These are phyloP conservation scores for Fomitopsis pulvina DNA, from an alignment of 768 basidiomycete genomes.

Conservation along the genomic window DNA sequence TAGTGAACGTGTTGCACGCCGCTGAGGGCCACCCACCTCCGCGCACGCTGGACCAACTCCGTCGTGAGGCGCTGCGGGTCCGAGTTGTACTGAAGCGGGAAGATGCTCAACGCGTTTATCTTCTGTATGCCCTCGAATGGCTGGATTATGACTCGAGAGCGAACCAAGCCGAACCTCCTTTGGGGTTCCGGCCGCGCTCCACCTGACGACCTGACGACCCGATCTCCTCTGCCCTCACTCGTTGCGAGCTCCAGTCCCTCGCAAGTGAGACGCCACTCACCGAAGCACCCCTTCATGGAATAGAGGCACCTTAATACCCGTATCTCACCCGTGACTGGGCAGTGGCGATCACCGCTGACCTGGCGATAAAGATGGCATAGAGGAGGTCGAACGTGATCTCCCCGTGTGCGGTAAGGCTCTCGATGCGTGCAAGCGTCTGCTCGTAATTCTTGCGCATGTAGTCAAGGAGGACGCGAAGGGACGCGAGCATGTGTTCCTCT, in stretches of 20 bases:
- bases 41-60: conserved; percentile 37
- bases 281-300: conserved; percentile 14
- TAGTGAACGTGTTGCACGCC: conserved; percentile 53
- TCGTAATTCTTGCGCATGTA: too few species aligned
- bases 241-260: too few species aligned
- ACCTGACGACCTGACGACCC: too few species aligned
- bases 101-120: conserved; percentile 43
- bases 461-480: too few species aligned
- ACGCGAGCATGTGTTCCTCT: too few species aligned
- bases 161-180: too few species aligned
- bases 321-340: conserved; percentile 48
- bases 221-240: too few species aligned
- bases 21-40: conserved; percentile 45
- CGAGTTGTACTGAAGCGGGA: conserved; percentile 44
- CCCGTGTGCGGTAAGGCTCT: conserved; percentile 26
- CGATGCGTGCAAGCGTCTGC: too few species aligned
- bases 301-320: conserved; percentile 43
- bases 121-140: conserved; percentile 42
- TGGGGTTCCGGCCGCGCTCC: too few species aligned
- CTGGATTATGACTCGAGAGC: too few species aligned
- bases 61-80: conserved; percentile 33
- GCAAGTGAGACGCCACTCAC: too few species aligned
- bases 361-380: conserved; percentile 49
- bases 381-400: conserved; percentile 57
- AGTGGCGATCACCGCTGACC: conserved; percentile 43